Base-by-base conservation (phyloP, 495 filamentous ascomycete species). In the Talaromyces liani region DNA sequence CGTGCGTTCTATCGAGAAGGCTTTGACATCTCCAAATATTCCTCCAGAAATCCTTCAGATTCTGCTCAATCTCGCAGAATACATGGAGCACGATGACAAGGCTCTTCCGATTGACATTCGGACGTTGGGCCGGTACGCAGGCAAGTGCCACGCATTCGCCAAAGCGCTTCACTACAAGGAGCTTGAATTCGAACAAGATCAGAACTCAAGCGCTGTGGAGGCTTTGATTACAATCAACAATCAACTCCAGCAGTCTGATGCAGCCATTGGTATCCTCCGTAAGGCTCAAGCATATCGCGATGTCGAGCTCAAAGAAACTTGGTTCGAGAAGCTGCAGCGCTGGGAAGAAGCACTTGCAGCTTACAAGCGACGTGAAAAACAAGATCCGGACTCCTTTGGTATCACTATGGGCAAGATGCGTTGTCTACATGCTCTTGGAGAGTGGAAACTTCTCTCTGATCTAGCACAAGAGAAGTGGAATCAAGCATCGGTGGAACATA, bases 11-110 rank as follows among this genome's bases (percentile, higher is more conserved):
- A 94, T 99, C 58, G 94, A 99, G 71, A 93, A 88, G 60, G 96
- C 95, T 0, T 88, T 99, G 65, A 91, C 90, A 54, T 96, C 93
- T 2, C 87, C 91, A 22, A 88, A 96, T 64, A 95, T 98, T 25
- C 93, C 94, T 0, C 93, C 94, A 0, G 95, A 99, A 71, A 89
- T 99, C 57, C 79, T 98, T 3, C 94, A 97, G 60, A 88, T 97
- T 39, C 82, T 99, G 12, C 85, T 99, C 60, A 99, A 98, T 73
- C 84, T 99, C 14, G 94, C 93, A 3, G 94, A 99, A 68, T 99
- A 98, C 72, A 99, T 99, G 94, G 94, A 99, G 69, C 94, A 99
- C 68, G 94, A 98, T 69, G 94, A 99, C 71, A 98, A 98, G 70
- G 94, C 94, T 6, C 82, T 99, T 24, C 94, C 94, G 16, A 97